Base-by-base conservation (phyloP, 257 asterid species). In the Solanum megistacrolobum region DNA sequence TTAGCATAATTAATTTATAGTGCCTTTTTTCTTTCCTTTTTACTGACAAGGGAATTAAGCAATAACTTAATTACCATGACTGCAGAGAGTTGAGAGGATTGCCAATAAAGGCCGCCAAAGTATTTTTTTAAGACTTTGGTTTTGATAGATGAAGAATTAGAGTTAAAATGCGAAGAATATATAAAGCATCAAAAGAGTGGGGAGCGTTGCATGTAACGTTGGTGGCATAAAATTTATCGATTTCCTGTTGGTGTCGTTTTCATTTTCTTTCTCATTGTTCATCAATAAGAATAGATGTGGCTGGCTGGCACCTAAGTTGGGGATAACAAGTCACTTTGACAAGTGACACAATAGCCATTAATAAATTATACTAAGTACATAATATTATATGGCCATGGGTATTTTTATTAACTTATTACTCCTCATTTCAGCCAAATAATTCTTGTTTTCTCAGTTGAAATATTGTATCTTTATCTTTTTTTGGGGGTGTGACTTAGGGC, bases 241-340 rank as follows among this genome's bases (percentile, higher is more conserved):
- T 89, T 86, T 87, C 88, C 83, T 86, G 87, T 92, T 87, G 60
- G 71, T 82, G 69, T 88, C 86, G 4, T 74, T 88, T 10, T 89
- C 86, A 88, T 87, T 91, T 38, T 90, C 82, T 72, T 65, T 52
- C 86, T 82, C 87, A 13, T 29, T 76, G 84, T 27, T 91, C 87
- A 89, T 93, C 92, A 91, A 90, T 89, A 60, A 23, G 10, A 89
- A 86, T 91, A 89, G 91, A 85, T 91, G 86, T 88, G 90, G 90
- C 74, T 88, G 90, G 89, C 68, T 94, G 92, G 89, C 94, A 90
- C 89, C 93, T 90, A 84, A 46, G 88, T 87, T 87, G 88, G 74
- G 48, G 29, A 21, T 84, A 87, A 72, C 89, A 91, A 86, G 31
- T 46, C 2, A 41, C 48, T 41, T 41, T 46, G 18, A 73, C 89